phyloP scores from a whole-genome alignment of 345 rosid species.

The Citrus sinensis region DVS_A1.0 CM039169.1:3333501-3334000 shows the following conservation, averaged over 20 bases:
- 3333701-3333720: not conserved
- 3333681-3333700: not conserved
- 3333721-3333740: not conserved
- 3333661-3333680: not conserved
- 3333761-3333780: not conserved
- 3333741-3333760: not conserved
- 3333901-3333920: slow-evolving; percentile 64
- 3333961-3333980: slow-evolving; percentile 21
- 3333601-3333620: not conserved
- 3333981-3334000: slow-evolving; percentile 41
- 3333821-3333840: not conserved
- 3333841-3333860: not conserved
- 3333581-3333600: not conserved
- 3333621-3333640: not conserved
- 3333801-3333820: not conserved
- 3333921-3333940: slow-evolving; percentile 14
- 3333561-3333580: not conserved
- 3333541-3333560: not conserved
- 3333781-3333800: not conserved
- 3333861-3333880: not conserved
- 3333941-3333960: slow-evolving; percentile 29
- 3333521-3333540: not conserved
- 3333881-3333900: slow-evolving; percentile 10
- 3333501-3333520: not conserved
- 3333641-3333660: not conserved